Evolutionary conservation across 805 yeast species (phyloP).

Genomic region (Yarrowia hollandica): DNA sequence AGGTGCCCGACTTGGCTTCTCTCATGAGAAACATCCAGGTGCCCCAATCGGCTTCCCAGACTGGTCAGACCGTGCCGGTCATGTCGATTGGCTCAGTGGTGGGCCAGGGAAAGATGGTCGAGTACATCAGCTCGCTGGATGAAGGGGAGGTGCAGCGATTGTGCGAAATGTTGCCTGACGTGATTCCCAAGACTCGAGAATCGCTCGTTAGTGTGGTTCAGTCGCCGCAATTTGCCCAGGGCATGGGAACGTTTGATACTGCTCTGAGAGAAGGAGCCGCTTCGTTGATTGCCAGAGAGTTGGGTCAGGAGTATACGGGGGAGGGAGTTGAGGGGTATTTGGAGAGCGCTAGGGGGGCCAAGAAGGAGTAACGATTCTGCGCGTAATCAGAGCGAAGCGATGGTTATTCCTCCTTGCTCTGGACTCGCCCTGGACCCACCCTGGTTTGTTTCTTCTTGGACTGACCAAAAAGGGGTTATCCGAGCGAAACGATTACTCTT

Average conservation of each 20-base stretch:
- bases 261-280: constrained; percentile 47
- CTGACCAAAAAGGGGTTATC: no score
- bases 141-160: constrained; percentile 44
- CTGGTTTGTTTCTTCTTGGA: no score
- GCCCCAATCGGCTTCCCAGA: constrained; percentile 2
- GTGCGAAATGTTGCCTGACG: constrained; percentile 48
- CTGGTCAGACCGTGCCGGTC: constrained; percentile 39
- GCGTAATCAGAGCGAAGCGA: no score
- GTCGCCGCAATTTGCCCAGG: constrained; percentile 52
- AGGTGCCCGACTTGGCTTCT: constrained; percentile 9
- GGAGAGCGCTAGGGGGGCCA: constrained; percentile 44
- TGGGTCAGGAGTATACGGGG: constrained; percentile 53
- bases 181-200: constrained; percentile 43
- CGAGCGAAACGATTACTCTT: no score
- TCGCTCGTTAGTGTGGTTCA: constrained; percentile 49
- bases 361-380: neutral
- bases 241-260: constrained; percentile 46
- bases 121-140: constrained; percentile 40
- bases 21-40: constrained; percentile 22
- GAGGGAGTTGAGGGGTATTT: constrained; percentile 58
- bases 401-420: no score
- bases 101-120: constrained; percentile 40
- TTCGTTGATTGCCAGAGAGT: constrained; percentile 50
- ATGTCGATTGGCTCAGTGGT: constrained; percentile 43
- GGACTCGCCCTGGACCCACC: no score